A percentile compares a stretch with the other conserved stretches of the same genome.
phyloP scores from a whole-genome alignment of 1,284 basidiomycete species.

The Jaminaea rosea region DNA sequence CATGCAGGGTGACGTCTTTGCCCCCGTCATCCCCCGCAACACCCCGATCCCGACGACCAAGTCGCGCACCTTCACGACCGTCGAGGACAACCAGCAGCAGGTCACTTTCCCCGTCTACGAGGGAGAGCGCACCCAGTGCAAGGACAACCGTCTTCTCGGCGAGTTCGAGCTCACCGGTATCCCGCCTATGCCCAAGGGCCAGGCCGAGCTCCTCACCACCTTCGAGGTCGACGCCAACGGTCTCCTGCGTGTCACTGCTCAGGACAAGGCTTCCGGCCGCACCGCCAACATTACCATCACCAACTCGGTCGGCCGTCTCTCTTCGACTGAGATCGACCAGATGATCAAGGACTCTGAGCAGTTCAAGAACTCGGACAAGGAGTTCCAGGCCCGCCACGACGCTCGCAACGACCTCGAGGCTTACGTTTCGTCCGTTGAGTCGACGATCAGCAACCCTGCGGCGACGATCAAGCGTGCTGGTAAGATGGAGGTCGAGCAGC shows the following conservation, averaged over 20 bases:
- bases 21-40: conserved; percentile 46
- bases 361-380: conserved; percentile 47
- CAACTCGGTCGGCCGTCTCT: conserved; percentile 46
- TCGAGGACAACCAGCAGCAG: conserved; percentile 47
- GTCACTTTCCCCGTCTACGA: conserved; percentile 48
- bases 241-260: conserved; percentile 44
- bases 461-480: conserved; percentile 44
- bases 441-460: conserved; percentile 43
- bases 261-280: conserved; percentile 45
- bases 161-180: conserved; percentile 47
- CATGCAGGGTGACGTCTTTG: conserved; percentile 48
- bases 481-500: conserved; percentile 47
- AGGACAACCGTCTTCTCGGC: conserved; percentile 48
- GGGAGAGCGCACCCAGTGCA: conserved; percentile 47
- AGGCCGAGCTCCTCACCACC: conserved; percentile 45
- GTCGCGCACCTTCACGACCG: conserved; percentile 46
- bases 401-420: conserved; percentile 46
- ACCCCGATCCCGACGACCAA: conserved; percentile 47
- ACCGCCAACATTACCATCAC: conserved; percentile 48
- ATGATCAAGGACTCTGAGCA: conserved; percentile 48
- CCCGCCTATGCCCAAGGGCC: conserved; percentile 45
- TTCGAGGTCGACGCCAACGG: conserved; percentile 48
- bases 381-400: conserved; percentile 47
- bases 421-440: conserved; percentile 45
- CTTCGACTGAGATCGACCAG: conserved; percentile 46